Conservation (phyloP, 1,284 basidiomycete species). For the Puccinia novopanici region DNA sequence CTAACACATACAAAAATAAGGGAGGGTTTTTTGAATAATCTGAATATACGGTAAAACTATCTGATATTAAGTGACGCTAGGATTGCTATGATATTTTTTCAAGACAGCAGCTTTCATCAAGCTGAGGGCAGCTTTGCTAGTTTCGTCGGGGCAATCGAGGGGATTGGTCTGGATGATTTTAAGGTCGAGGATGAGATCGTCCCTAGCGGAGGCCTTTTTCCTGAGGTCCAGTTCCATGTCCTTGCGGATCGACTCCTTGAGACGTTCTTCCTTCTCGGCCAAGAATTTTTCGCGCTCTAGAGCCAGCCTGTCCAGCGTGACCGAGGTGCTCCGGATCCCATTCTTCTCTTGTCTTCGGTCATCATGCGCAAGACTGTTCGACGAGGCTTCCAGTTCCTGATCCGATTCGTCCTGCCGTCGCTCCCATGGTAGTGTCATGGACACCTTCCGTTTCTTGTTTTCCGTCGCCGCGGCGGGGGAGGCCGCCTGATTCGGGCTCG, state of each 20-base stretch:
- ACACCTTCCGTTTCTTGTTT: constrained; percentile 18
- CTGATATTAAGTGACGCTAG: constrained; percentile 14
- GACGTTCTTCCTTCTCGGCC: constrained; percentile 17
- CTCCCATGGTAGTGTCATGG: neutral
- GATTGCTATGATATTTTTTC: constrained; percentile 20
- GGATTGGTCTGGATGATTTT: constrained; percentile 19
- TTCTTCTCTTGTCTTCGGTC: constrained; percentile 1
- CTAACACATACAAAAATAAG: neutral
- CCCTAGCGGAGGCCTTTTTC: constrained; percentile 22
- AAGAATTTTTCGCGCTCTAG: constrained; percentile 29
- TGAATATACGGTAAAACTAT: neutral
- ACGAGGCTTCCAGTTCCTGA: constrained; percentile 13
- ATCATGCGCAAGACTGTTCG: constrained; percentile 3
- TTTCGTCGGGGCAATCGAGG: constrained; percentile 13
- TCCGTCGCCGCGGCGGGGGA: neutral
- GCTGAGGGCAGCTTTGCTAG: constrained; percentile 10
- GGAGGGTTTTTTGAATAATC: neutral
- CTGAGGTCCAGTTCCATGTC: constrained; percentile 32
- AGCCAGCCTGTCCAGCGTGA: neutral
- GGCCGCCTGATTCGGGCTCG: neutral
- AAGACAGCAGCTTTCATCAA: constrained; percentile 22
- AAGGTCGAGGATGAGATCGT: constrained; percentile 15
- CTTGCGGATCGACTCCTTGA: constrained; percentile 22
- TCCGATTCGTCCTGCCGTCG: constrained; percentile 7
- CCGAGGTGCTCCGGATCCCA: neutral